These are phyloP conservation scores for Coelastrella sp. DNA, from an alignment of 139 green algal species.

Conservation along the genomic window DNA sequence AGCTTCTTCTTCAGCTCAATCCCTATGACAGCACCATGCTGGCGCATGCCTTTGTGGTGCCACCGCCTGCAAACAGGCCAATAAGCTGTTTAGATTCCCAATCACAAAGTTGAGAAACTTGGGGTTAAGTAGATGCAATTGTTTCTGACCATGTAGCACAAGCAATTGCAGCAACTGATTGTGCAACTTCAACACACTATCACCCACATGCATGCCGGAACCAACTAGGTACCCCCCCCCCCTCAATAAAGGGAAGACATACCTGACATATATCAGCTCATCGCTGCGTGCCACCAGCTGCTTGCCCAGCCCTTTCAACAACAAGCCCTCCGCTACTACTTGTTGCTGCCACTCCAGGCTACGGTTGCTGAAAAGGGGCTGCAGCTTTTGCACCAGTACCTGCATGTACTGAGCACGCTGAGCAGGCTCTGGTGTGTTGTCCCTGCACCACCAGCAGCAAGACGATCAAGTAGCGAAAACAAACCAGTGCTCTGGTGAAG, in stretches of 20 bases:
- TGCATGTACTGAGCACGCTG: background rate
- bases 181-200: background rate
- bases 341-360: background rate
- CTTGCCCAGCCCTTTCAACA: background rate
- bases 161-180: background rate
- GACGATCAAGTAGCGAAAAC: background rate
- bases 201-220: background rate
- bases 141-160: background rate
- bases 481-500: background rate
- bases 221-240: background rate
- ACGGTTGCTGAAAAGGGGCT: background rate
- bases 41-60: background rate
- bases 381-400: background rate
- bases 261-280: background rate
- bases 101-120: too few species aligned
- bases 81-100: background rate
- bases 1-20: conserved; percentile 36
- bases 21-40: conserved; percentile 7
- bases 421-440: conserved; percentile 18
- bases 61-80: background rate
- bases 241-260: too few species aligned
- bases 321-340: background rate
- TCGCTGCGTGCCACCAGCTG: background rate
- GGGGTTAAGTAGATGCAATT: too few species aligned
- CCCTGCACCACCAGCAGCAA: conserved; percentile 16